Percentiles rank a stretch among this genome's conserved stretches.
phyloP scores from a whole-genome alignment of 768 basidiomycete genomes.

The Chalciporus sphaerocephalus region DNA sequence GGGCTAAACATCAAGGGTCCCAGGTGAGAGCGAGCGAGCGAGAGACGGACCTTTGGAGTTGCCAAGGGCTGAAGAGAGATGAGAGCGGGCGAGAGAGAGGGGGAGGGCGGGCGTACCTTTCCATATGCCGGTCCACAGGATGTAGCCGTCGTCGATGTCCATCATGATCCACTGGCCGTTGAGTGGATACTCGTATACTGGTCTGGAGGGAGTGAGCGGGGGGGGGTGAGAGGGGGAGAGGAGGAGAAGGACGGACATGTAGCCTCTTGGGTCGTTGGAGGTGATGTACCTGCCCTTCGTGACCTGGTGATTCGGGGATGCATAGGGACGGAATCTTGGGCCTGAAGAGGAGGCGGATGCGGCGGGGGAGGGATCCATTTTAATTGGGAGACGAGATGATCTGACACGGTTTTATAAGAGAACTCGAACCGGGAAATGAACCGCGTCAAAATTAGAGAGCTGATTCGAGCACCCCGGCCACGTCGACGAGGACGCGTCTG shows the following conservation, averaged over 20 bases:
- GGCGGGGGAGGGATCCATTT: constrained; percentile 41
- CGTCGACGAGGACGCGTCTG: constrained; percentile 35
- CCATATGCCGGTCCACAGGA: constrained; percentile 93
- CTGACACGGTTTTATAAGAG: constrained; percentile 16
- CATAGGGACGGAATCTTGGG: constrained; percentile 60
- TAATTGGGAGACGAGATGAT: not conserved
- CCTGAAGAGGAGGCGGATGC: constrained; percentile 23
- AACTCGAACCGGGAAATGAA: constrained; percentile 21
- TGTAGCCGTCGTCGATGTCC: constrained; percentile 90
- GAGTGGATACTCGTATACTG: constrained; percentile 86
- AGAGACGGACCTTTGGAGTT: constrained; percentile 72
- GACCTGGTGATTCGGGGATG: constrained; percentile 74
- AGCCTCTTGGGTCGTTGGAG: constrained; percentile 82
- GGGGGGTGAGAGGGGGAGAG: not conserved
- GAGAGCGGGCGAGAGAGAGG: constrained; percentile 1
- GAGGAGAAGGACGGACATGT: constrained; percentile 56
- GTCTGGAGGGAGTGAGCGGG: constrained; percentile 37
- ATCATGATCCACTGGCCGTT: constrained; percentile 95
- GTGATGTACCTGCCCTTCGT: constrained; percentile 86
- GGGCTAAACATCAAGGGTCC: constrained; percentile 19
- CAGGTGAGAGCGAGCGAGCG: constrained; percentile 6
- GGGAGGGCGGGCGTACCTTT: constrained; percentile 53
- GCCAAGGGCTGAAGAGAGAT: constrained; percentile 56
- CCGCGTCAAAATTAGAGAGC: constrained; percentile 29
- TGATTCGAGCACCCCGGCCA: constrained; percentile 23